A percentile compares a stretch with the other conserved stretches of the same genome.
Conservation (phyloP, 2,329 filamentous ascomycete genomes). For the Ascochyta lentis region DNA sequence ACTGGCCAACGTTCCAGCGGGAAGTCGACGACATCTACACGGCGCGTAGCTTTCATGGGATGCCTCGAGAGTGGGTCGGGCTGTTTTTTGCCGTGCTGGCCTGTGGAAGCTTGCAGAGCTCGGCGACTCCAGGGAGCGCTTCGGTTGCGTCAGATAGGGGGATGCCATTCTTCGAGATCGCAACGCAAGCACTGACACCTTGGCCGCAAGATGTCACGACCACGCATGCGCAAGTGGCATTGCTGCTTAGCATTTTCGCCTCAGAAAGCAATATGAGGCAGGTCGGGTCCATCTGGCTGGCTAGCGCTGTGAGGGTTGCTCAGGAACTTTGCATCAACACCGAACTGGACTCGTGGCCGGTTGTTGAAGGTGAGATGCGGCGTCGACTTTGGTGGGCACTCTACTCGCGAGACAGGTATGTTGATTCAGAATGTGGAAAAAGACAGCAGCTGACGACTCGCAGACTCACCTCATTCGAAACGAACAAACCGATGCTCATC, state of each 20-base stretch:
- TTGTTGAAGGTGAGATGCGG: constrained; percentile 84
- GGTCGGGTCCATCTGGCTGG: constrained; percentile 85
- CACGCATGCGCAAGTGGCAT: constrained; percentile 74
- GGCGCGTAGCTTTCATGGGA: constrained; percentile 64
- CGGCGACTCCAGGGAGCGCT: constrained; percentile 62
- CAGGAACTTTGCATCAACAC: constrained; percentile 84
- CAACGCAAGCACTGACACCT: constrained; percentile 74
- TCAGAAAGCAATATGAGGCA: constrained; percentile 87
- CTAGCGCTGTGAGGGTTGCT: constrained; percentile 76
- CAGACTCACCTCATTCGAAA: constrained; percentile 76
- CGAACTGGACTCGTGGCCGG: constrained; percentile 74
- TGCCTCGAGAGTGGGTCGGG: constrained; percentile 74
- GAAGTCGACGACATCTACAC: constrained; percentile 81
- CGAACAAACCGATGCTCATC: constrained; percentile 81
- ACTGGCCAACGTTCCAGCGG: constrained; percentile 83
- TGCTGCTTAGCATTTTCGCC: constrained; percentile 79
- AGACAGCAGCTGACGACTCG: neutral
- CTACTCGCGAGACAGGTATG: constrained; percentile 83
- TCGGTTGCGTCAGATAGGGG: constrained; percentile 62
- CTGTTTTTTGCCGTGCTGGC: constrained; percentile 85
- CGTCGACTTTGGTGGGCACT: constrained; percentile 92
- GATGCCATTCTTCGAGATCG: constrained; percentile 72
- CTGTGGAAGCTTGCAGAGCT: constrained; percentile 77
- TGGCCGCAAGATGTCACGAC: constrained; percentile 81
- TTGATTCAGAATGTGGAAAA: constrained; percentile 20